These are phyloP conservation scores for Acanthamoeba healyi DNA, from an alignment of 208 protist species.

Conservation along the genomic window DNA sequence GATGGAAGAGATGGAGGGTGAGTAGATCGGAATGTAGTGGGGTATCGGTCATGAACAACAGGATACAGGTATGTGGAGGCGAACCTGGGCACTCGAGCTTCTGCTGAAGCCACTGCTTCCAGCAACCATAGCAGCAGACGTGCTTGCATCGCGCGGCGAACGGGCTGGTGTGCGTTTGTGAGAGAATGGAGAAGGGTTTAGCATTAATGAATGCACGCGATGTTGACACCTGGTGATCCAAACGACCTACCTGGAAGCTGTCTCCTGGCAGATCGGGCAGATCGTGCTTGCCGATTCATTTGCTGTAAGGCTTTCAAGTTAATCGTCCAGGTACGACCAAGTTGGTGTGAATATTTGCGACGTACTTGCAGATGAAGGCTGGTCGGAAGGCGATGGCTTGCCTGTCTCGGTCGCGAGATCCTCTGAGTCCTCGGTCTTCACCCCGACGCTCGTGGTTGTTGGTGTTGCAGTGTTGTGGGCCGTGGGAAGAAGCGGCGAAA, in stretches of 20 bases:
- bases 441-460: background rate
- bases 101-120: constrained; percentile 48
- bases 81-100: constrained; percentile 68
- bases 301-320: background rate
- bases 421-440: background rate
- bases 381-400: background rate
- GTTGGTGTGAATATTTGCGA: background rate
- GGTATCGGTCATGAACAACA: background rate
- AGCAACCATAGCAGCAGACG: constrained; percentile 50
- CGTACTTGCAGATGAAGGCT: background rate
- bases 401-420: background rate
- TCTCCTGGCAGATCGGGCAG: constrained; percentile 30
- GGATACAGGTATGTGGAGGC: background rate
- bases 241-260: background rate
- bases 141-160: constrained; percentile 40
- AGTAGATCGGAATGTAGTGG: background rate
- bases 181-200: too few species aligned
- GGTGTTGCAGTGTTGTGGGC: background rate
- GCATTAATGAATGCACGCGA: too few species aligned
- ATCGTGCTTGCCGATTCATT: background rate
- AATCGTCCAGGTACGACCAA: background rate
- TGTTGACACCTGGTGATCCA: too few species aligned
- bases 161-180: too few species aligned
- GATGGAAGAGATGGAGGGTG: background rate
- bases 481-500: background rate